These are phyloP conservation scores for Boletus fagicola DNA, from an alignment of 768 basidiomycete species.

Conservation along the genomic window DNA sequence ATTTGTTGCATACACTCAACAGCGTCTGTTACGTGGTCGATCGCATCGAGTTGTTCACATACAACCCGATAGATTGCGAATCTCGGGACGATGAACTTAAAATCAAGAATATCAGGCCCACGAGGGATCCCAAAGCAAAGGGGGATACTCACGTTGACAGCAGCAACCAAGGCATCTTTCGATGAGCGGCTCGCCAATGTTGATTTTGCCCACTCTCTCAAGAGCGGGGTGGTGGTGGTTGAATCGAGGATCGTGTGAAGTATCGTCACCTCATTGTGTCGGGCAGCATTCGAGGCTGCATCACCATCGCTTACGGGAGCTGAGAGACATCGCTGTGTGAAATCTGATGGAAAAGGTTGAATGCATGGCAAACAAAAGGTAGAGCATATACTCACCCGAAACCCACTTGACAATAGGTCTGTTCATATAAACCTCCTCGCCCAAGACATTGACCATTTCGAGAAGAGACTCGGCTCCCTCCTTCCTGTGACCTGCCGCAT, in stretches of 20 bases:
- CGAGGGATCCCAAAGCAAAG: background rate
- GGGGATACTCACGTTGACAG: background rate
- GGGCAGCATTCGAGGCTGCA: no score
- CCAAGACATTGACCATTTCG: no score
- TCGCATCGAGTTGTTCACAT: background rate
- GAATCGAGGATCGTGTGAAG: background rate
- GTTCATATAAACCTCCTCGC: no score
- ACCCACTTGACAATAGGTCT: no score
- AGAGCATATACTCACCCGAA: no score
- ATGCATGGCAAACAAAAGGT: no score
- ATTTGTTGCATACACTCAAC: constrained; percentile 5
- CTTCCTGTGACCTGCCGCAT: no score
- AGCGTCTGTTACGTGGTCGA: background rate
- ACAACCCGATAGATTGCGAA: background rate
- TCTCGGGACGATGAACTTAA: background rate
- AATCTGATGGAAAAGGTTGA: no score
- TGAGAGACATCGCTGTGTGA: no score
- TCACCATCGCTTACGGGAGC: no score
- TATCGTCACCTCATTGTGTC: background rate
- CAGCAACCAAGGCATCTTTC: background rate
- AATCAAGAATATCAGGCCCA: background rate
- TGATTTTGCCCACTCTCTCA: constrained; percentile 3
- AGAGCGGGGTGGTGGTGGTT: background rate
- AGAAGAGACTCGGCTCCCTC: no score
- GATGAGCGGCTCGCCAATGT: background rate